Base-by-base conservation (phyloP, 2,329 filamentous ascomycete species). In the Rugonectria rugulosa region DNA sequence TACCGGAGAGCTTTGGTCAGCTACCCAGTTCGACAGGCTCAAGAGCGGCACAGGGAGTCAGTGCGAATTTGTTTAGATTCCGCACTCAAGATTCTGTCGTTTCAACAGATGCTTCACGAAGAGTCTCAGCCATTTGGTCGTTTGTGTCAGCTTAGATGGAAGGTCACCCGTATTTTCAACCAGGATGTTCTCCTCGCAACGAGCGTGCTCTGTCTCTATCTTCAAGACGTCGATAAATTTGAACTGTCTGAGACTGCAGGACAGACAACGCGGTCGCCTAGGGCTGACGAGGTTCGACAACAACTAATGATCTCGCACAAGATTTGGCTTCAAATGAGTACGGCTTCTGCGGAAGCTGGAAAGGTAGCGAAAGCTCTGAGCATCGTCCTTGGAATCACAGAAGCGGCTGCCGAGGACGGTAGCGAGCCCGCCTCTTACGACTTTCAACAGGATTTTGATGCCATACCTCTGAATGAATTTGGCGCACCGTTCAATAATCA, bases 101-200 rank as follows among this genome's bases (percentile, higher is more conserved):
- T 58, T 26, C 57, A 60, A 38, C 41, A 55, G 31, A 52, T 60
- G 55, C 50, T 58, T 17, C 50, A 58, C 23, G 43, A 60, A 49
- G 55, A 60, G 38, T 52, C 55, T 55, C 55, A 58, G 38, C 57
- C 57, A 42, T 52, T 55, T 40, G 55, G 57, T 43, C 57, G 50
- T 37, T n/a, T 60, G 19, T 52, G 37, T 23, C 55, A 52, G 42
- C 37, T 58, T 2, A 42, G 55, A 37, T 58, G 54, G 55, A 58
- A 55, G 46, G 50, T 58, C 15, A 42, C 23, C 27, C 46, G 37
- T 34, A 55, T 60, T 20, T 52, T 60, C 50, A 58, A 58, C 27
- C 55, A 58, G 31, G 55, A 55, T 10, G 42, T 58, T 14, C 55
- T 60, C 26, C 50, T 60, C 11, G 57, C 55, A 10, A 58, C 55